A percentile compares a stretch with the other conserved stretches of the same genome.
Evolutionary conservation across 345 rosid species (phyloP).

Genomic region (Reutealis trisperma): DNA sequence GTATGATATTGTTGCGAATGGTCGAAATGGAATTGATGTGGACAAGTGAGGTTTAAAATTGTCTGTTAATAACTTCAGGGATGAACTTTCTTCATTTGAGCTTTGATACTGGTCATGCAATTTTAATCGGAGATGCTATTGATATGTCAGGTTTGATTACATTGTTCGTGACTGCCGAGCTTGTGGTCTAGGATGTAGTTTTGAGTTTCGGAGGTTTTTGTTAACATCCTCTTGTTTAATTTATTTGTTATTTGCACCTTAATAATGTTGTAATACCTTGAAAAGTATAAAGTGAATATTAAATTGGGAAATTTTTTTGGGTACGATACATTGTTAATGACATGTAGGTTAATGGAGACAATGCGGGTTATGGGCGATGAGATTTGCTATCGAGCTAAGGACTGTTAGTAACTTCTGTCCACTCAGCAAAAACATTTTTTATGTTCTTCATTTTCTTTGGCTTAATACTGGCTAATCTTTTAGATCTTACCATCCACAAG

Average conservation of each 20-base stretch:
- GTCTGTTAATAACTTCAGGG: conserved; percentile 6
- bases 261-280: neutral
- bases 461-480: conserved; percentile 27
- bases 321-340: conserved; percentile 23
- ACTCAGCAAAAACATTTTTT: conserved; percentile 15
- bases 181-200: conserved; percentile 85
- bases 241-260: conserved; percentile 7
- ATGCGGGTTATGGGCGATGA: conserved; percentile 89
- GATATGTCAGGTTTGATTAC: conserved; percentile 79
- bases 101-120: neutral
- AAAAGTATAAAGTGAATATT: neutral
- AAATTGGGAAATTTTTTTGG: neutral
- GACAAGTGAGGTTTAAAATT: conserved; percentile 55
- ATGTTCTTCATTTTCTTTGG: conserved; percentile 5
- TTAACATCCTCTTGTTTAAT: conserved; percentile 20
- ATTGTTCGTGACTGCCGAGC: conserved; percentile 91
- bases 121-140: conserved; percentile 5
- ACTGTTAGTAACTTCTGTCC: conserved; percentile 59
- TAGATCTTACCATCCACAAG: conserved; percentile 83
- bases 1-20: conserved; percentile 97
- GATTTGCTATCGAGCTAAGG: conserved; percentile 94
- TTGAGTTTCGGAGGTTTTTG: conserved; percentile 73
- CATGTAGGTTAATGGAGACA: conserved; percentile 79
- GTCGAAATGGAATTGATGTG: conserved; percentile 94
- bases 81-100: neutral